A percentile compares a stretch with the other conserved stretches of the same genome.
phyloP scores from a whole-genome alignment of 2,329 filamentous ascomycete genomes.

The Grosmannia penicillata region DNA sequence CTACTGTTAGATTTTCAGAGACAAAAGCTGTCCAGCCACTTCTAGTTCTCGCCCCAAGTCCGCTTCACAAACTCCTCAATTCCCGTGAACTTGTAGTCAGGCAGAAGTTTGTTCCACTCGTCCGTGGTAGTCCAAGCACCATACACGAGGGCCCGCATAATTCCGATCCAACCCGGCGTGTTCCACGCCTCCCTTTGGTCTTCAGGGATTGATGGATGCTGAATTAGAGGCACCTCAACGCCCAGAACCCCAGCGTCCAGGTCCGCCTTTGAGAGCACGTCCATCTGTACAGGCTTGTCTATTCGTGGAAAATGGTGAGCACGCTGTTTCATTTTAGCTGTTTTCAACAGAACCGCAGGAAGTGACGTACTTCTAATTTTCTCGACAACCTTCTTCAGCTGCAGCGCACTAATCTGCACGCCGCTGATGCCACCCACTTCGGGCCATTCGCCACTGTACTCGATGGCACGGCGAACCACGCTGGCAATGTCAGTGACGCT shows the following conservation, averaged over 20 bases:
- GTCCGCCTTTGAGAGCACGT: constrained; percentile 30
- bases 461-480: constrained; percentile 23
- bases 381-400: constrained; percentile 24
- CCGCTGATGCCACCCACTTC: constrained; percentile 24
- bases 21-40: no score
- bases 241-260: constrained; percentile 26
- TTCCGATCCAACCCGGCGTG: constrained; percentile 23
- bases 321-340: no score
- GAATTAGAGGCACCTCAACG: constrained; percentile 24
- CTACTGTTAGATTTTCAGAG: no score
- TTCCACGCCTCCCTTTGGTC: constrained; percentile 19
- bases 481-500: constrained; percentile 26
- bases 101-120: constrained; percentile 28
- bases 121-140: constrained; percentile 28
- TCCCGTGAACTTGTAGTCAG: constrained; percentile 24
- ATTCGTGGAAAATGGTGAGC: no score
- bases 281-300: constrained; percentile 16
- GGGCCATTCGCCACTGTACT: constrained; percentile 29
- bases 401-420: constrained; percentile 17
- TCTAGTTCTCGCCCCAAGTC: no score
- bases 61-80: constrained; percentile 25
- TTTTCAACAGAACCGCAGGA: no score
- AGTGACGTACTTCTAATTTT: constrained; percentile 3
- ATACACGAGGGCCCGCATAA: constrained; percentile 23
- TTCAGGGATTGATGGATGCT: constrained; percentile 17